Evolutionary conservation across 1,284 basidiomycete species (phyloP).

Genomic region (Moesziomyces parantarcticus): DNA sequence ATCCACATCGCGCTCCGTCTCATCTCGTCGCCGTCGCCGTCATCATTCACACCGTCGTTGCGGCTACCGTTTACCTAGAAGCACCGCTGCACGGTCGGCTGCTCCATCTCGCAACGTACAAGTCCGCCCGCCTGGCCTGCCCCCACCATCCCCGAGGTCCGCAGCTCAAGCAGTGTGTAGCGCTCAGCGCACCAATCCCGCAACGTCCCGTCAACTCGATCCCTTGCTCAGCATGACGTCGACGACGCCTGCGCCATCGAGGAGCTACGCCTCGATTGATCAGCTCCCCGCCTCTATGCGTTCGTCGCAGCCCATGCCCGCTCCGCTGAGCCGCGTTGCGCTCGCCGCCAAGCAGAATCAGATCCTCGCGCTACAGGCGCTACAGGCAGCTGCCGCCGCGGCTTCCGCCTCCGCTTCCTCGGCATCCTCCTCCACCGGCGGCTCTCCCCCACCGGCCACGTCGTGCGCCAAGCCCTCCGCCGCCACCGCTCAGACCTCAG

Average conservation of each 20-base stretch:
- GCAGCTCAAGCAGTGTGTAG: background rate
- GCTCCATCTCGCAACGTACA: background rate
- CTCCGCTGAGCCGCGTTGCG: slow-evolving; percentile 41
- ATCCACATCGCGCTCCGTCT: background rate
- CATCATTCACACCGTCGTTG: background rate
- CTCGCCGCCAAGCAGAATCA: slow-evolving; percentile 49
- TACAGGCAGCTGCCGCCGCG: slow-evolving; percentile 32
- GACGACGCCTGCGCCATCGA: slow-evolving; percentile 27
- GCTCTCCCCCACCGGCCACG: slow-evolving; percentile 35
- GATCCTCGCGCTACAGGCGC: slow-evolving; percentile 44
- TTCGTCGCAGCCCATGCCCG: slow-evolving; percentile 39
- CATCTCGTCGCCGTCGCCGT: background rate
- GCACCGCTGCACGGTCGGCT: background rate
- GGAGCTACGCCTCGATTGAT: slow-evolving; percentile 20
- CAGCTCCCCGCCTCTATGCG: slow-evolving; percentile 21
- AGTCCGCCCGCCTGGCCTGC: background rate
- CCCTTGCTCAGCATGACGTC: slow-evolving; percentile 22
- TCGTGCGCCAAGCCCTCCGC: slow-evolving; percentile 15
- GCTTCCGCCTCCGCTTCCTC: slow-evolving; percentile 30
- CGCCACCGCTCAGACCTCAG: slow-evolving; percentile 11
- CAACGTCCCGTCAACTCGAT: background rate
- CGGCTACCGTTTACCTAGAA: background rate
- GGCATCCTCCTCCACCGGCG: slow-evolving; percentile 32
- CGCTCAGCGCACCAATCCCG: background rate
- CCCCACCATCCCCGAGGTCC: background rate